These are phyloP conservation scores for Hygrophorus pudorinus DNA, from an alignment of 768 basidiomycete species.

Conservation along the genomic window DNA sequence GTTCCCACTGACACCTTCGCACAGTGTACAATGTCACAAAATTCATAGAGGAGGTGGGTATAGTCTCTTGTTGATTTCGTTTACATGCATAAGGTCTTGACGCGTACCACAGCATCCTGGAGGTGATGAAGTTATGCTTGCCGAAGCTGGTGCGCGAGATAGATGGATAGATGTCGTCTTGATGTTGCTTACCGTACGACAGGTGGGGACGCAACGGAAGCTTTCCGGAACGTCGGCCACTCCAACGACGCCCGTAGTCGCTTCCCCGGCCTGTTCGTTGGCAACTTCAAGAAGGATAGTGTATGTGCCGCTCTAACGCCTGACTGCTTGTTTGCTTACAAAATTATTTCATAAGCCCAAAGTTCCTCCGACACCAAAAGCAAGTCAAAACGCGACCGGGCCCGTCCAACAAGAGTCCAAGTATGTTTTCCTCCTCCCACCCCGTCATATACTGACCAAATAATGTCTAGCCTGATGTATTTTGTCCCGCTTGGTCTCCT, in stretches of 20 bases:
- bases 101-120: constrained; percentile 67
- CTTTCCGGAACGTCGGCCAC: constrained; percentile 99
- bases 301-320: constrained; percentile 29
- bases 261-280: constrained; percentile 69
- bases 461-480: constrained; percentile 56
- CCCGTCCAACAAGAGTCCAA: constrained; percentile 63
- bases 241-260: constrained; percentile 93
- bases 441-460: background rate
- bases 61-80: background rate
- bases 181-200: constrained; percentile 8
- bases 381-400: constrained; percentile 27
- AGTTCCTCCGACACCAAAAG: constrained; percentile 37
- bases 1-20: constrained; percentile 12
- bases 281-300: constrained; percentile 66
- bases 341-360: constrained; percentile 22
- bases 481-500: constrained; percentile 71
- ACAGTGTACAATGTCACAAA: constrained; percentile 89
- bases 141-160: constrained; percentile 71
- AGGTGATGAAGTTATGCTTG: constrained; percentile 94
- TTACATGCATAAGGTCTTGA: constrained; percentile 3
- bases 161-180: constrained; percentile 5
- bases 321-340: constrained; percentile 5
- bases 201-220: constrained; percentile 96
- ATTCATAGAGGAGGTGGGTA: constrained; percentile 86
- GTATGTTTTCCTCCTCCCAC: constrained; percentile 26